Conservation (phyloP, 2,329 filamentous ascomycete genomes). For the Orbilia blumenaviensis region DNA sequence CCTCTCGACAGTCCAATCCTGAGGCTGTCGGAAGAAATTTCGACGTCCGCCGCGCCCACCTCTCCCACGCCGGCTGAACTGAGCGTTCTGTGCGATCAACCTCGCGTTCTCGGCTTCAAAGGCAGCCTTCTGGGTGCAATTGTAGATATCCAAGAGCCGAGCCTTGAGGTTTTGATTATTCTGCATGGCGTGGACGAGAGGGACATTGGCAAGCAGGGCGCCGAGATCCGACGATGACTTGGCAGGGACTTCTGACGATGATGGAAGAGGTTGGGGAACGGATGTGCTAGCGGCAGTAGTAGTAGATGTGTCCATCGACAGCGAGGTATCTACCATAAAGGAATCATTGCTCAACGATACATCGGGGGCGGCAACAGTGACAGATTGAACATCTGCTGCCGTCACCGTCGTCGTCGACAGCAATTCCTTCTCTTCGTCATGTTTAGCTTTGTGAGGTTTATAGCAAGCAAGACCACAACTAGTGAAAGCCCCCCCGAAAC, state of each 20-base stretch:
- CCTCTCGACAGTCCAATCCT: slow-evolving; percentile 50
- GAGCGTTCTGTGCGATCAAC: slow-evolving; percentile 39
- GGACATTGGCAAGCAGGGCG: slow-evolving; percentile 24
- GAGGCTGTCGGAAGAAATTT: slow-evolving; percentile 40
- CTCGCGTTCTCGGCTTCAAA: slow-evolving; percentile 52
- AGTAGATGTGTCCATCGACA: slow-evolving; percentile 15
- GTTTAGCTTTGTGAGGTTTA: slow-evolving; percentile 53
- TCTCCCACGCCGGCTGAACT: slow-evolving; percentile 43
- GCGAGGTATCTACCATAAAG: slow-evolving; percentile 16
- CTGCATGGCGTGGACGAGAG: slow-evolving; percentile 45
- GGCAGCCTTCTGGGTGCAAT: slow-evolving; percentile 49
- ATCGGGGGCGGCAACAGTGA: slow-evolving; percentile 7
- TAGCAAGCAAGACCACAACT: slow-evolving; percentile 51
- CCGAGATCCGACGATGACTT: slow-evolving; percentile 25
- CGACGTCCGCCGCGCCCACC: slow-evolving; percentile 44
- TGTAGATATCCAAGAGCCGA: slow-evolving; percentile 48
- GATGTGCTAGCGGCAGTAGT: slow-evolving; percentile 15
- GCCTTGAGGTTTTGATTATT: slow-evolving; percentile 38
- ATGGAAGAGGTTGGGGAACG: slow-evolving; percentile 7
- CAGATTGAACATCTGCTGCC: slow-evolving; percentile 13
- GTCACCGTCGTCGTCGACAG: slow-evolving; percentile 15
- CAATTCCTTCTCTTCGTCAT: slow-evolving; percentile 49
- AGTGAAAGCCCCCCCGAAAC: no score
- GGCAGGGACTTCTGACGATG: slow-evolving; percentile 10
- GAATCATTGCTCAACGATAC: slow-evolving; percentile 1